A percentile compares a stretch with the other conserved stretches of the same genome.
phyloP scores from a whole-genome alignment of 768 basidiomycete species.

The Boletus barrowsii region DNA sequence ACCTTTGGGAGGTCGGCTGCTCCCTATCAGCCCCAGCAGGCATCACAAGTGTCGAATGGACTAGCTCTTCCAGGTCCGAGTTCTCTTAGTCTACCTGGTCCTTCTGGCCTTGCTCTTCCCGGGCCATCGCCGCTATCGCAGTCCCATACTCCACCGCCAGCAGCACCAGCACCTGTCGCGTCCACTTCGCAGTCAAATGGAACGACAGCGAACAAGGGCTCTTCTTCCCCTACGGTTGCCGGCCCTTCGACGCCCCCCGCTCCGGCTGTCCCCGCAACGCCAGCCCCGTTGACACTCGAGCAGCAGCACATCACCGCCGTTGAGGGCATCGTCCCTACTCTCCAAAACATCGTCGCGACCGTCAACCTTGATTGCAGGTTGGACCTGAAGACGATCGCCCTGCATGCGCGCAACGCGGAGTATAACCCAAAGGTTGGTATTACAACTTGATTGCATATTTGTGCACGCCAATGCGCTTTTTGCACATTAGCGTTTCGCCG shows the following conservation, averaged over 20 bases:
- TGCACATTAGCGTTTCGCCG: constrained; percentile 95
- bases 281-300: constrained; percentile 75
- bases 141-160: constrained; percentile 33
- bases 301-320: constrained; percentile 96
- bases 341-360: constrained; percentile 99
- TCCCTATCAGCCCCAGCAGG: constrained; percentile 41
- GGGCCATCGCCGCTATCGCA: constrained; percentile 56
- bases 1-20: constrained; percentile 68
- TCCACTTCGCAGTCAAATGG: constrained; percentile 27
- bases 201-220: constrained; percentile 28
- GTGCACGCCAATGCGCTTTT: constrained; percentile 58
- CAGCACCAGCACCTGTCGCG: constrained; percentile 6
- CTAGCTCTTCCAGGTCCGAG: constrained; percentile 53
- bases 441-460: constrained; percentile 33
- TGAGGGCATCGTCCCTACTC: constrained; percentile 96
- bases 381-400: constrained; percentile 96
- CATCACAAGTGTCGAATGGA: constrained; percentile 44
- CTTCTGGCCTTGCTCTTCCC: constrained; percentile 49
- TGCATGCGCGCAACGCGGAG: constrained; percentile 97
- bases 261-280: constrained; percentile 59
- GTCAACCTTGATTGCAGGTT: constrained; percentile 96
- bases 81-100: constrained; percentile 42
- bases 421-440: constrained; percentile 99
- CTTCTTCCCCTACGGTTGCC: constrained; percentile 43
- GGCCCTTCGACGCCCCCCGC: constrained; percentile 58